Evolutionary conservation across 169 alveolate species (phyloP), one percentile per base, ranked within the genome.

Genomic region (Amoebophrya sp.): DNA sequence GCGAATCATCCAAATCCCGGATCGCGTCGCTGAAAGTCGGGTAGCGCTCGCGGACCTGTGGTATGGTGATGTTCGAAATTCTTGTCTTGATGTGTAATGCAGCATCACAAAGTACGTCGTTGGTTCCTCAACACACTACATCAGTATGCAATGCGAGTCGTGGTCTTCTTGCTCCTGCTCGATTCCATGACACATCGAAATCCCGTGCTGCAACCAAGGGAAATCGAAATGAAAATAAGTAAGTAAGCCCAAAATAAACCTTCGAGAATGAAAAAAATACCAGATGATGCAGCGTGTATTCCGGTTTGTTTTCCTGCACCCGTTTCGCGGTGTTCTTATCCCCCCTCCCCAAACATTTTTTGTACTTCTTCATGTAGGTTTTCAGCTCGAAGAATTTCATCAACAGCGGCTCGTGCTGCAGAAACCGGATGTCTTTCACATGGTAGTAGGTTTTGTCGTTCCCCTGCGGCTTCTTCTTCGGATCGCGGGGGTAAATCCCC

Each of bases 401-500:
- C 66, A 97, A 95, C 93, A 98, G 95, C 77, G 97, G 97, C 93
- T 96, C 98, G 92, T 96, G 94, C 88, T 95, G 95, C 40, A 98
- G 18, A 93, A 95, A 97, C 91, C 96, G 94, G 89, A 98, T 96
- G 93, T 99, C 99, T 94, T 98, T 98, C 90, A 93, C 93, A 93
- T 97, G 99, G 94, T 99, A 98, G 94, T 98, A 98, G 89, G 96
- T 93, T 93, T 97, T 95, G 92, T 96, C 96, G 47, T 94, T 90
- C 77, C 98, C 97, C 77, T 92, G 91, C 89, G 93, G 95, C 96
- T 97, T 97, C 98, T 97, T 96, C 98, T 97, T 95, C 94, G 99
- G 99, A 90, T 99, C 99, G 90, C 99, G 95, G 25, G 99, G 99
- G 92, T 97, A 99, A 55, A 99, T 97, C 29, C 99, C 99, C 95